Evolutionary conservation across 495 filamentous ascomycete genomes (phyloP), one percentile per base, ranked within the genome.

Genomic region (Rhypophila decipiens): DNA sequence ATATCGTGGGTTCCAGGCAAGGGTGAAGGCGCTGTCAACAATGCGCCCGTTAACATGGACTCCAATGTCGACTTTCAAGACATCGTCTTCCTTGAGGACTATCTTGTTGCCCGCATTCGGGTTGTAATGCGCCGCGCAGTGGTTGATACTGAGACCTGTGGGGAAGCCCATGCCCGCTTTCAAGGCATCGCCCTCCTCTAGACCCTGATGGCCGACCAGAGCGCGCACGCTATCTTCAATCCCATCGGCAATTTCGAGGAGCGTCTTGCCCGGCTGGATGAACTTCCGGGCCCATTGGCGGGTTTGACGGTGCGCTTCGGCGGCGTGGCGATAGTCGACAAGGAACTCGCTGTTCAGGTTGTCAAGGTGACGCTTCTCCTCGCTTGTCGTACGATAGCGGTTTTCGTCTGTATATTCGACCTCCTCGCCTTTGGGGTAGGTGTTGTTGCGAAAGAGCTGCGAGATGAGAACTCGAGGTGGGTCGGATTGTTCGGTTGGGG

Each of bases 41-140:
- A 96, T 96, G 44, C 85, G 76, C 8, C 90, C 90, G 59, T 90
- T 93, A 57, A 96, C 78, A 53, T 96, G 90, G 8, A 91, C 87
- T 31, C 90, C 90, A 49, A 95, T 88, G 63, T 96, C 90, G 36
- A 96, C 85, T 63, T 90, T 95, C 85, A 96, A 83, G 24, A 96
- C 88, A 66, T 96, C 88, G 39, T 82, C 81, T 44, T 93, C 68
- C 58, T 87, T 75, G 47, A 95, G 67, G 24, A 90, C 71, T 56
- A 84, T 84, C 69, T 94, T 93, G 65, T 86, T 87, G 44, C 89
- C 88, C n/a, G 89, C 82, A 68, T 94, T 96, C 20, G 90, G 90
- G 3, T 84, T 90, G 67, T 84, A 96, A 68, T 96, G 90, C 15
- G 90, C 90, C 19, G 86, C 87, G 53, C 86, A 86, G 61, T 95